A percentile compares a stretch with the other conserved stretches of the same genome.
Conservation (phyloP, 23 red algal genomes). For the Chondrus crispus region DNA sequence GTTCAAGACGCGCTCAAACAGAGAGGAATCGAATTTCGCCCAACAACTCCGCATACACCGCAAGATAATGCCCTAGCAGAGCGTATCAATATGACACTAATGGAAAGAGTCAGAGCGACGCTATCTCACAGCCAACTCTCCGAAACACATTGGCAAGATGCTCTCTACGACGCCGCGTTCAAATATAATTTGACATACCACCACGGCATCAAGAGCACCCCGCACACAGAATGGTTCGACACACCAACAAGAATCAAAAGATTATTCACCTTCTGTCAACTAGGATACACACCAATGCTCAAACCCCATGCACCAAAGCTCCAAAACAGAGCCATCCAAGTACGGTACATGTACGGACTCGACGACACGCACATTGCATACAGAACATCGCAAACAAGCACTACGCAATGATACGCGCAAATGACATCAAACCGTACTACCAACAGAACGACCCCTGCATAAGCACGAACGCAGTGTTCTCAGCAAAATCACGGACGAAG, state of each 20-base stretch:
- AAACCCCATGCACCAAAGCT: not conserved
- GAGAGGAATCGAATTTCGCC: too few relatives aligned
- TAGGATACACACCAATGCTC: not conserved
- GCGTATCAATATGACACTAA: not conserved
- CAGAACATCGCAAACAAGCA: not conserved
- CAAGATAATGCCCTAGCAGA: not conserved
- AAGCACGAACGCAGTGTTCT: not conserved
- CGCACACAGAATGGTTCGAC: not conserved
- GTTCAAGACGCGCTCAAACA: too few relatives aligned
- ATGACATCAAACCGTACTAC: slow-evolving; percentile 31
- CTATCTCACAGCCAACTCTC: not conserved
- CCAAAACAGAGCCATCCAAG: not conserved
- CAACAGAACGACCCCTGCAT: not conserved
- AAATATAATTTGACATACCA: not conserved
- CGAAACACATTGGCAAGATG: not conserved
- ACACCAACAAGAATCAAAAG: not conserved
- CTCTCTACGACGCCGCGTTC: not conserved
- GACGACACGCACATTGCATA: not conserved
- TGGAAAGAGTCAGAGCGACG: not conserved
- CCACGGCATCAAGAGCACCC: not conserved
- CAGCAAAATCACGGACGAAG: not conserved
- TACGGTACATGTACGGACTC: not conserved
- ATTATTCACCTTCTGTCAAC: not conserved
- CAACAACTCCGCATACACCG: too few relatives aligned
- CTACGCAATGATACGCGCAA: not conserved